Evolutionary conservation across 2,329 filamentous ascomycete species (phyloP).

Genomic region (Hypoxylon sp.): DNA sequence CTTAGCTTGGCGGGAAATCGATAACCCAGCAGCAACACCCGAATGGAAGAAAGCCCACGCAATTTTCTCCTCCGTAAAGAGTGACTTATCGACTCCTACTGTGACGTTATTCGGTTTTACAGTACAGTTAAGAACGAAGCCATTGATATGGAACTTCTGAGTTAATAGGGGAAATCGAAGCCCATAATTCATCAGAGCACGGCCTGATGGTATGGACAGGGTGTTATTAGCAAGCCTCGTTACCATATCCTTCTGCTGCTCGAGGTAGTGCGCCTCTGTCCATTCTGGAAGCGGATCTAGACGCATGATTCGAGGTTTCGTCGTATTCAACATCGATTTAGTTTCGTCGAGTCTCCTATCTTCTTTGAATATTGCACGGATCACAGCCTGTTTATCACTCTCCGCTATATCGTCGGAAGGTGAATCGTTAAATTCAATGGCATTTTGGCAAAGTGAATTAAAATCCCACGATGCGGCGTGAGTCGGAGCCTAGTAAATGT

Average conservation of each 20-base stretch:
- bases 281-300: constrained; percentile 81
- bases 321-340: constrained; percentile 85
- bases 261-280: constrained; percentile 88
- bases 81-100: constrained; percentile 88
- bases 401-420: constrained; percentile 85
- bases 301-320: constrained; percentile 82
- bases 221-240: constrained; percentile 89
- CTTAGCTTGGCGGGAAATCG: constrained; percentile 89
- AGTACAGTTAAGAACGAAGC: constrained; percentile 91
- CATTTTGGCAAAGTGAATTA: constrained; percentile 79
- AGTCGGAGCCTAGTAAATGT: constrained; percentile 65
- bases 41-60: constrained; percentile 99
- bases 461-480: constrained; percentile 81
- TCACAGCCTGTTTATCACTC: constrained; percentile 85
- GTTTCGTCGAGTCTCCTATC: constrained; percentile 92
- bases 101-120: constrained; percentile 94
- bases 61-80: constrained; percentile 95
- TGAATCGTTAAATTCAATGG: constrained; percentile 71
- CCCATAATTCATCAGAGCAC: constrained; percentile 89
- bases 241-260: constrained; percentile 92
- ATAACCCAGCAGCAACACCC: constrained; percentile 91
- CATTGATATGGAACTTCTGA: constrained; percentile 89
- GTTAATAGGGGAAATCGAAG: constrained; percentile 90
- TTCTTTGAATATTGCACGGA: constrained; percentile 89
- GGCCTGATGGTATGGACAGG: constrained; percentile 87